Conservation (phyloP, 495 filamentous ascomycete genomes). For the Bathelium albidoporum region DNA sequence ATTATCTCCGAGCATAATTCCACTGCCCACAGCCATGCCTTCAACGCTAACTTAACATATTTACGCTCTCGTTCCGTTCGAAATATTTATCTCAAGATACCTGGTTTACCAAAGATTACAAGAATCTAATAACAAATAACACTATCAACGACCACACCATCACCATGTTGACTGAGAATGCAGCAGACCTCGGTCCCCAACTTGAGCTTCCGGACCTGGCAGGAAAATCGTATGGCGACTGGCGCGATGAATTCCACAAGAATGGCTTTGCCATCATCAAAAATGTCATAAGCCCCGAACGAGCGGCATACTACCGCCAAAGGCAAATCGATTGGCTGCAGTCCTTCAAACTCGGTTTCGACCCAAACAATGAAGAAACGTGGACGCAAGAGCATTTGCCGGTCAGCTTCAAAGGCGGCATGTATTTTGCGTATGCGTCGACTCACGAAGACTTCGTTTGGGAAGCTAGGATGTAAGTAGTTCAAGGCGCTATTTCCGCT, state of each 20-base stretch:
- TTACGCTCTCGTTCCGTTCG: neutral
- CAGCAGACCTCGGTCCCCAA: neutral
- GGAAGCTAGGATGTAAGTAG: constrained; percentile 29
- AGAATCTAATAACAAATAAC: too few relatives aligned
- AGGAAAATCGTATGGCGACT: constrained; percentile 30
- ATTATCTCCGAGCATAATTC: neutral
- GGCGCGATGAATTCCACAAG: constrained; percentile 32
- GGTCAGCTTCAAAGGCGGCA: constrained; percentile 28
- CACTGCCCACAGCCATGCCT: neutral
- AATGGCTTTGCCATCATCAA: constrained; percentile 32
- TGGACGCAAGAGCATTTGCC: constrained; percentile 35
- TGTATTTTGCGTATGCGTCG: constrained; percentile 23
- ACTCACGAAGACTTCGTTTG: constrained; percentile 40
- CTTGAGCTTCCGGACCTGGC: constrained; percentile 16
- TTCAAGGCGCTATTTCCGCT: neutral
- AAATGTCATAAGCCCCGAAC: constrained; percentile 17
- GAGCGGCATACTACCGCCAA: constrained; percentile 25
- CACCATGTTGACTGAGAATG: neutral
- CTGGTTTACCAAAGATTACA: too few relatives aligned
- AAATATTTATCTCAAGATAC: too few relatives aligned
- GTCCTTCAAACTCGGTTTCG: constrained; percentile 33
- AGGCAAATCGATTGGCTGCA: constrained; percentile 34
- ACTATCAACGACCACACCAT: constrained; percentile 4
- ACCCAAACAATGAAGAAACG: constrained; percentile 30
- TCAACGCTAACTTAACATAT: neutral